A percentile compares a stretch with the other conserved stretches of the same genome.
These are phyloP conservation scores for Phallus indusiatus DNA, from an alignment of 768 basidiomycete genomes.

Conservation along the genomic window DNA sequence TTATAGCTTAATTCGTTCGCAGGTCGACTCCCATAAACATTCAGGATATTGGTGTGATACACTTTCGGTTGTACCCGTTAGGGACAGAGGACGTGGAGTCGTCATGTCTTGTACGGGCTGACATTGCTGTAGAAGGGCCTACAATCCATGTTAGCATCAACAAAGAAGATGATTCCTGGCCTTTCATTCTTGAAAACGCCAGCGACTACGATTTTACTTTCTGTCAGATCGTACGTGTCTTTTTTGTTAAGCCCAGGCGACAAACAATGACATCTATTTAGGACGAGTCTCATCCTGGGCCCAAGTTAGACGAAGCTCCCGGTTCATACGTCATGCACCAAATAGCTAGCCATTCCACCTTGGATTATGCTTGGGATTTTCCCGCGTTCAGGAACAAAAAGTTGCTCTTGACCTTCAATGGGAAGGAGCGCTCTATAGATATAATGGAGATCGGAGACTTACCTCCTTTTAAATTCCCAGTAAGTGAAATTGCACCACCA, in stretches of 20 bases:
- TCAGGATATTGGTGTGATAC: slow-evolving; percentile 78
- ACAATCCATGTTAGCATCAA: slow-evolving; percentile 81
- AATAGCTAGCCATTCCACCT: slow-evolving; percentile 42
- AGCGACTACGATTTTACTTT: slow-evolving; percentile 63
- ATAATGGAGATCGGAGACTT: slow-evolving; percentile 94
- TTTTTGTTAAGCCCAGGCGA: not conserved
- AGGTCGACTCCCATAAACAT: slow-evolving; percentile 94
- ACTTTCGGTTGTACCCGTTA: slow-evolving; percentile 56
- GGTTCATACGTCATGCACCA: slow-evolving; percentile 42
- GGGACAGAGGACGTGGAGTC: slow-evolving; percentile 21
- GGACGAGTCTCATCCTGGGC: slow-evolving; percentile 17
- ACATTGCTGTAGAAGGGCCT: slow-evolving; percentile 75
- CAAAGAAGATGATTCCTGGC: slow-evolving; percentile 66
- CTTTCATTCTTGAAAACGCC: slow-evolving; percentile 84
- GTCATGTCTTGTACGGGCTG: slow-evolving; percentile 56
- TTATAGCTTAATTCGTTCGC: slow-evolving; percentile 3
- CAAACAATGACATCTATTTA: not conserved
- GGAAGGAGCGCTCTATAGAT: slow-evolving; percentile 61
- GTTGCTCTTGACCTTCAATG: slow-evolving; percentile 54
- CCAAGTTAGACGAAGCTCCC: slow-evolving; percentile 34
- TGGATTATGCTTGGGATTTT: slow-evolving; percentile 87
- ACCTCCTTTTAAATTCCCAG: slow-evolving; percentile 79
- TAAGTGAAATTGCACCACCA: slow-evolving; percentile 26
- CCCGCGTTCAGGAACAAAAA: slow-evolving; percentile 80
- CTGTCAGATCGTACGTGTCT: slow-evolving; percentile 61